phyloP scores from a whole-genome alignment of 208 protist genomes.

The Leishmania braziliensis region DNA sequence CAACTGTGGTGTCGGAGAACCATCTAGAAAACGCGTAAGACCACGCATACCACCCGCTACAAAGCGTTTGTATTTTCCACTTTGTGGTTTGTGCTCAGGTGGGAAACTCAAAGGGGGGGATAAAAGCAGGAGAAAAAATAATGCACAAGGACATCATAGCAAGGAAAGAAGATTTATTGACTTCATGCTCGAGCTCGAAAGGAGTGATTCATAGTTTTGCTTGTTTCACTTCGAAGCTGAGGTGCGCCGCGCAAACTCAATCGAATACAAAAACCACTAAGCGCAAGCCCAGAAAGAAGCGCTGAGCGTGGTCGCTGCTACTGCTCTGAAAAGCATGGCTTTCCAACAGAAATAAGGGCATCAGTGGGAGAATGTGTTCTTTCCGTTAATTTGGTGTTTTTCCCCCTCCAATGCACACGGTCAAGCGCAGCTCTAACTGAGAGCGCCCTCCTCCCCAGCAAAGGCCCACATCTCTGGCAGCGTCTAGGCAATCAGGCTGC shows the following conservation, averaged over 20 bases:
- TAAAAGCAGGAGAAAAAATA: not conserved
- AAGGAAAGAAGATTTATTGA: not conserved
- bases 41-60: not conserved
- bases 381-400: not conserved
- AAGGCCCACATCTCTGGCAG: not conserved
- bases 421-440: too few species aligned
- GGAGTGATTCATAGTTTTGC: not conserved
- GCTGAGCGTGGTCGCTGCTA: not conserved
- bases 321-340: not conserved
- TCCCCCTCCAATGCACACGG: not conserved
- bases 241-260: not conserved
- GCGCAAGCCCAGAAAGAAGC: not conserved
- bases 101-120: not conserved
- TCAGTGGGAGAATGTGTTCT: not conserved
- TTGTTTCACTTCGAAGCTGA: not conserved
- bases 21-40: constrained; percentile 21
- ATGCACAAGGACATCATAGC: not conserved
- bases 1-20: constrained; percentile 45
- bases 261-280: not conserved
- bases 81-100: not conserved
- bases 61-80: not conserved
- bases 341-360: not conserved
- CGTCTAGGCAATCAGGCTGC: too few species aligned
- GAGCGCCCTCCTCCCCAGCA: too few species aligned
- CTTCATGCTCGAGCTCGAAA: not conserved